Base-by-base conservation (phyloP, 2,329 filamentous ascomycete genomes). In the Xylariaceae sp. region DNA sequence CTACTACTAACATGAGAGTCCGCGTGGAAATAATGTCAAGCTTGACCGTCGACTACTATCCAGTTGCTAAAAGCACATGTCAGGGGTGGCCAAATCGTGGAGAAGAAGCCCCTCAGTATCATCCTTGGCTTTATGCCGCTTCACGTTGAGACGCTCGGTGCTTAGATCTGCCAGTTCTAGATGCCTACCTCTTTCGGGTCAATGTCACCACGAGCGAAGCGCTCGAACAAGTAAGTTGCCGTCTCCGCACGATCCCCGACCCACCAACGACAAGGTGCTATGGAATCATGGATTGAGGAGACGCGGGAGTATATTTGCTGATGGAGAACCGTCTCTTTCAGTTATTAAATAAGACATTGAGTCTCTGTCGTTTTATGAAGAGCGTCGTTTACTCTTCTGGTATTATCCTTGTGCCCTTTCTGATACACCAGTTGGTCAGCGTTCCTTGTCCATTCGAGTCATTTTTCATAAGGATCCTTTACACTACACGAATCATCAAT, bases 131-230 rank as follows among this genome's bases (percentile, higher is more conserved):
- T 51, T 51, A 15, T 50, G 23, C 23, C 48, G 9, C 30, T 30
- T 58, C 49, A 55, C 11, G 7, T 49, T n/a, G 61, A 60, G 64
- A 65, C 57, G 61, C 17, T 61, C 60, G 53, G 55, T 60, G 37
- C 57, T 41, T 41, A 41, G 37, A 41, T 13, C 44, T 58, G 39
- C 37, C n/a, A 30, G 15, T 47, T 58, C 51, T 44, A 55, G 41
- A 49, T 51, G 44, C 63, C 59, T 68, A 59, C 67, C 64, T 63
- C 59, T 66, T 68, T 75, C 73, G 73, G 73, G 70, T 66, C 72
- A 75, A 74, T 74, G 69, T 74, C 72, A 62, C 68, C 64, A 68
- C 73, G 73, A 74, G 67, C 65, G 64, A 60, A 57, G 66, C 54
- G 60, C 65, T 67, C 58, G 62, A 65, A 64, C 63, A 65, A 60